Conservation (phyloP, 352 stramenopile genomes). For the Globisporangium alternatum region DNA sequence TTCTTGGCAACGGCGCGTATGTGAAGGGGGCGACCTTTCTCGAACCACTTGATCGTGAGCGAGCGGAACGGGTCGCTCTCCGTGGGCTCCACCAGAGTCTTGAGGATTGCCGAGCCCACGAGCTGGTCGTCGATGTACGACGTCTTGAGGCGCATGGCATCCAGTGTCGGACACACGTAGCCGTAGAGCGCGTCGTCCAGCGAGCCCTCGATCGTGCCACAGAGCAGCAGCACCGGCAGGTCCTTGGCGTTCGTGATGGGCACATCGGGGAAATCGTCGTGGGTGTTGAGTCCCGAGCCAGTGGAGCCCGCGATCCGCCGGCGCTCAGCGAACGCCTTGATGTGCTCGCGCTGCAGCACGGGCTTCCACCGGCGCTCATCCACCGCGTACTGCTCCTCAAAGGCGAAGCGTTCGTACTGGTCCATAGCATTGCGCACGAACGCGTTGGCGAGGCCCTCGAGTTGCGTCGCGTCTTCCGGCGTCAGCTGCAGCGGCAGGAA, state of each 20-base stretch:
- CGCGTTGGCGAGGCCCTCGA: conserved; percentile 12
- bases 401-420: conserved; percentile 15
- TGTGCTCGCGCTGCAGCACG: conserved; percentile 12
- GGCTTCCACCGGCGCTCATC: conserved; percentile 17
- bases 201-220: conserved; percentile 44
- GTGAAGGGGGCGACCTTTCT: conserved; percentile 39
- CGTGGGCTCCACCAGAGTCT: conserved; percentile 40
- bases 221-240: conserved; percentile 26
- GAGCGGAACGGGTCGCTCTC: conserved; percentile 43
- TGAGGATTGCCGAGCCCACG: conserved; percentile 43
- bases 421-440: conserved; percentile 12
- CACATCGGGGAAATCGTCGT: neutral
- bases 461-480: conserved; percentile 12
- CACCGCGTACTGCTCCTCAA: conserved; percentile 3
- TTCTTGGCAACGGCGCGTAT: conserved; percentile 41
- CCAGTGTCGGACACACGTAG: conserved; percentile 29
- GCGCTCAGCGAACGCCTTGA: conserved; percentile 11
- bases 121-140: conserved; percentile 44
- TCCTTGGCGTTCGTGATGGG: conserved; percentile 6
- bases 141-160: conserved; percentile 49
- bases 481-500: conserved; percentile 16
- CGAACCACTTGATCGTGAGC: conserved; percentile 64
- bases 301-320: neutral
- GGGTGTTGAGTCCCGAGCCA: neutral
- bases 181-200: conserved; percentile 66